Percentiles rank a stretch among this genome's conserved stretches.
These are phyloP conservation scores for Crataegus laevigata DNA, from an alignment of 306 rosid species.

Conservation along the genomic window DNA sequence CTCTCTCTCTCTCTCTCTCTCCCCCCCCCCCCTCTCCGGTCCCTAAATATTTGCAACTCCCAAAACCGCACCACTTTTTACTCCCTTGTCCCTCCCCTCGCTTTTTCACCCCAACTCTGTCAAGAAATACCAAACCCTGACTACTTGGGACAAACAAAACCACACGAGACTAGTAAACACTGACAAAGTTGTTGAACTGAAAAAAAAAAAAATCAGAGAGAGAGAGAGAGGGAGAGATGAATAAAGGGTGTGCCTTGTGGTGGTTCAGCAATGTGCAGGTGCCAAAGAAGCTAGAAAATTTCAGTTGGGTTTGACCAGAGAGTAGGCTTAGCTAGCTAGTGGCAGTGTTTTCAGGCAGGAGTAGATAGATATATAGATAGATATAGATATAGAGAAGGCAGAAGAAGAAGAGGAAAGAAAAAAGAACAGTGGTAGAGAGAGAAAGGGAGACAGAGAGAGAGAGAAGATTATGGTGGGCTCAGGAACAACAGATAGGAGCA, in stretches of 20 bases:
- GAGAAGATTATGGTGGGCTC: constrained; percentile 79
- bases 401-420: background rate
- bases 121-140: constrained; percentile 21
- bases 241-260: constrained; percentile 18
- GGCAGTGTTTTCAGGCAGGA: background rate
- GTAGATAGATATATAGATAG: background rate
- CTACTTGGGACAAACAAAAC: constrained; percentile 32
- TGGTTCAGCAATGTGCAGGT: constrained; percentile 12
- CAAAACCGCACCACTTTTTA: constrained; percentile 2
- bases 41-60: constrained; percentile 13
- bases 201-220: background rate
- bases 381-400: background rate
- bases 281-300: constrained; percentile 6
- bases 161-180: constrained; percentile 1
- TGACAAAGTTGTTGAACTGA: background rate
- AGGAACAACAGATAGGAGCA: constrained; percentile 94
- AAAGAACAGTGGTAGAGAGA: constrained; percentile 8
- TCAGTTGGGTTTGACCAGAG: background rate
- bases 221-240: constrained; percentile 8
- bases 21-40: no score
- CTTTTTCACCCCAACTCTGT: constrained; percentile 1
- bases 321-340: background rate
- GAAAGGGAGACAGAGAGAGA: constrained; percentile 38
- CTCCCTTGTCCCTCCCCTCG: background rate
- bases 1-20: background rate